phyloP scores from a whole-genome alignment of 2,329 filamentous ascomycete genomes.

The Fonsecaea pugnacius region DNA sequence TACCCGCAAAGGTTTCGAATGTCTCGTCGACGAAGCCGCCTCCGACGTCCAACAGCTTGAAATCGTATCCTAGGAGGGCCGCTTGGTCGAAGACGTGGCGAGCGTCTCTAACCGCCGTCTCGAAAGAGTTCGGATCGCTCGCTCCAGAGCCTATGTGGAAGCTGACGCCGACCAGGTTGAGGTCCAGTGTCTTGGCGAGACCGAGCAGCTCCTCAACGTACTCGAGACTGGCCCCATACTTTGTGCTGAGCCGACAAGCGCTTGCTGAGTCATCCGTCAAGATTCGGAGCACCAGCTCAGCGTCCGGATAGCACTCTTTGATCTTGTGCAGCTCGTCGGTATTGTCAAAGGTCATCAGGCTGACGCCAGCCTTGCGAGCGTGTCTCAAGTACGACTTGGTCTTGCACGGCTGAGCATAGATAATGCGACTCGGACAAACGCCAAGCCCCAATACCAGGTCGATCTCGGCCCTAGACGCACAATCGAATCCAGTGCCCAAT shows the following conservation, averaged over 20 bases:
- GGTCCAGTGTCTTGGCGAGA: conserved; percentile 77
- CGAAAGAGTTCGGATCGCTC: conserved; percentile 87
- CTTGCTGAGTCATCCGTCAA: conserved; percentile 94
- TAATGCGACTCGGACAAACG: conserved; percentile 85
- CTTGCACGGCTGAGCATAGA: conserved; percentile 99
- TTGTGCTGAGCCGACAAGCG: conserved; percentile 92
- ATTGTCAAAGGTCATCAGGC: conserved; percentile 99
- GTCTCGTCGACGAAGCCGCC: conserved; percentile 90
- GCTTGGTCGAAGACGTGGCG: conserved; percentile 88
- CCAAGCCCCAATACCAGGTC: conserved; percentile 85
- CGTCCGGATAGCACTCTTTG: conserved; percentile 84
- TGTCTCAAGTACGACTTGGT: conserved; percentile 97
- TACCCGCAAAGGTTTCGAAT: conserved; percentile 86
- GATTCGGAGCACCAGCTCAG: conserved; percentile 92
- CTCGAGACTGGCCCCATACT: conserved; percentile 92
- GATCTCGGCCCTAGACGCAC: conserved; percentile 96
- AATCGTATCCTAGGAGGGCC: conserved; percentile 71
- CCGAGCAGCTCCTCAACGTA: conserved; percentile 75
- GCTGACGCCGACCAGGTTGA: conserved; percentile 93
- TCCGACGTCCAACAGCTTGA: conserved; percentile 90
- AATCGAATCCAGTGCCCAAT: conserved; percentile 95
- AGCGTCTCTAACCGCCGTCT: conserved; percentile 88
- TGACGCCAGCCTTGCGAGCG: conserved; percentile 80
- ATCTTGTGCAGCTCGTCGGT: conserved; percentile 98
- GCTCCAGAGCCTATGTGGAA: conserved; percentile 98